Conservation (phyloP, 768 basidiomycete genomes). For the Lactifluus subvellereus region DNA sequence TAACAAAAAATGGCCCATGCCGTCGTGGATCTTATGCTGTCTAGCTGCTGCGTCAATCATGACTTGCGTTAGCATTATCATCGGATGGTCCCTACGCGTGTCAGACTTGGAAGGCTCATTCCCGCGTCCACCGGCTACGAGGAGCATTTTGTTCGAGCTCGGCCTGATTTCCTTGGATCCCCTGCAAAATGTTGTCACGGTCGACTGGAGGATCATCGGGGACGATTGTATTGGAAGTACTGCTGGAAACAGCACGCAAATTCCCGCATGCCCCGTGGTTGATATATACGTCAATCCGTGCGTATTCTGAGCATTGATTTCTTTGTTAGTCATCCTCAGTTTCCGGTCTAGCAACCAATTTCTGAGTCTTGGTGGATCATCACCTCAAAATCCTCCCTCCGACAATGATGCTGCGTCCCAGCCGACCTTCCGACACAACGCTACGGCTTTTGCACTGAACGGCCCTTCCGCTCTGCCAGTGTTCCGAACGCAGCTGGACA, state of each 20-base stretch:
- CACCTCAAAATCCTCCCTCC: background rate
- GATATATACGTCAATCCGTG: slow-evolving; percentile 15
- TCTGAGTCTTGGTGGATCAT: background rate
- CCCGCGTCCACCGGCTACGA: background rate
- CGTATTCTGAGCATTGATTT: background rate
- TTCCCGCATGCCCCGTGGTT: background rate
- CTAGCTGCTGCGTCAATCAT: background rate
- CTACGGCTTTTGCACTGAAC: background rate
- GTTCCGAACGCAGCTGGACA: slow-evolving; percentile 6
- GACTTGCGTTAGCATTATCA: background rate
- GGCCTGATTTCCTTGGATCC: slow-evolving; percentile 4
- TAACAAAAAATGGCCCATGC: background rate
- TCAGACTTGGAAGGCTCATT: slow-evolving; percentile 2
- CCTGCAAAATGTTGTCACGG: background rate
- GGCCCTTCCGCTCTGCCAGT: background rate
- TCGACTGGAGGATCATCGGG: slow-evolving; percentile 10
- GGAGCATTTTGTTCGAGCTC: slow-evolving; percentile 7
- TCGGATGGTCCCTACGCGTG: slow-evolving; percentile 1
- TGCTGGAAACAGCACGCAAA: background rate
- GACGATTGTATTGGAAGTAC: background rate
- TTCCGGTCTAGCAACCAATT: background rate
- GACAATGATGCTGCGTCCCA: background rate
- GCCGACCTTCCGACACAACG: slow-evolving; percentile 8
- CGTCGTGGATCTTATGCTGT: background rate
- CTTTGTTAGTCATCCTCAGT: background rate